phyloP scores from a whole-genome alignment of 169 alveolate genomes.

The Babesia gibsoni region DNA sequence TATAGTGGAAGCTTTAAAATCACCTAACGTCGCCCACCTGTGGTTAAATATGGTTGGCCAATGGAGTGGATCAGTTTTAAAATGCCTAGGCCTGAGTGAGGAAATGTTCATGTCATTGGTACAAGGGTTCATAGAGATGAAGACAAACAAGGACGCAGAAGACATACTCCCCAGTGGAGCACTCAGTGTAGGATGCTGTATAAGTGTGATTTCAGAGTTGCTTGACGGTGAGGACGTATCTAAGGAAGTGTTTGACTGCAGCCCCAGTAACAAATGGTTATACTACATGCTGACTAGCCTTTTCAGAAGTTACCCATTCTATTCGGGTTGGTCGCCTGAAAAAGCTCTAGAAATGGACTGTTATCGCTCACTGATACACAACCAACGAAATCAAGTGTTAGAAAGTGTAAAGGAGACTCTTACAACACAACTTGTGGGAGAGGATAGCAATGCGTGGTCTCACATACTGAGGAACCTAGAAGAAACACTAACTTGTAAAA shows the following conservation, averaged over 20 bases:
- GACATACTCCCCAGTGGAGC: too few relatives aligned
- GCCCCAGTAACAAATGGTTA: slow-evolving; percentile 28
- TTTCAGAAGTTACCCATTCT: slow-evolving; percentile 40
- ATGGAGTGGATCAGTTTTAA: slow-evolving; percentile 38
- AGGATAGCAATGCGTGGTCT: slow-evolving; percentile 4
- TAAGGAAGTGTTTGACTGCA: too few relatives aligned
- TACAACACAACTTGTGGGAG: neutral
- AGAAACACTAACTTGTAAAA: neutral
- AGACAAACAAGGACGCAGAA: too few relatives aligned
- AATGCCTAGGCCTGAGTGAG: neutral
- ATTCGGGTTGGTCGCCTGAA: slow-evolving; percentile 54
- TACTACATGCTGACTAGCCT: slow-evolving; percentile 28
- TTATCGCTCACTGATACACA: neutral
- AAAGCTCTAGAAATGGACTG: slow-evolving; percentile 40
- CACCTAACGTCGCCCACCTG: too few relatives aligned
- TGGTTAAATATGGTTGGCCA: slow-evolving; percentile 36
- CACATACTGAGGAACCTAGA: neutral
- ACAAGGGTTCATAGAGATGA: too few relatives aligned
- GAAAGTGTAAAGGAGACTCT: slow-evolving; percentile 7
- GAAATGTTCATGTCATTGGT: too few relatives aligned
- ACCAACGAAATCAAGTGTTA: slow-evolving; percentile 36
- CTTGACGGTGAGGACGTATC: too few relatives aligned
- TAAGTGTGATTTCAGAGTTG: too few relatives aligned
- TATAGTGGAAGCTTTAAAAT: too few relatives aligned
- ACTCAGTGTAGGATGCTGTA: too few relatives aligned